Evolutionary conservation across 345 rosid species (phyloP), one percentile per base, ranked within the genome.

Genomic region (Melaleuca quinquenervia): DNA sequence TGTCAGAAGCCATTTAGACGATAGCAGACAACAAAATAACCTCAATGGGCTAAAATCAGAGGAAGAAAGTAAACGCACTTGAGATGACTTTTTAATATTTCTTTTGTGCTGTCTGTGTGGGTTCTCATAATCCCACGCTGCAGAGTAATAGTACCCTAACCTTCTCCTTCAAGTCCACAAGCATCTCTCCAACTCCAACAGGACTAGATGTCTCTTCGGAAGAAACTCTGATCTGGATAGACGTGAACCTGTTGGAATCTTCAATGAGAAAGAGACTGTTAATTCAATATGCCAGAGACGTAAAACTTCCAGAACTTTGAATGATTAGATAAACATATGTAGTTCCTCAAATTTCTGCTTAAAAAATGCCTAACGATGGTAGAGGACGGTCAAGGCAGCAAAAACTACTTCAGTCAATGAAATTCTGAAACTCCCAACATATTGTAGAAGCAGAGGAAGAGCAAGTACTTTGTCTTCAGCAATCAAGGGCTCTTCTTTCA

Each of bases 121-220:
- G 76, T 32, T 64, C 32, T 64, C 12, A 18, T 32, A 36, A 64
- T 64, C 76, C 76, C 15, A 64, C 44, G 16, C 0, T 32, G 45
- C 7, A 20, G 11, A 64, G 45, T 64, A 64, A 16, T 32, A 64
- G 76, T 45, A 64, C 22, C 52, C 88, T 89, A 53, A 97, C 99
- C 96, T 95, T 95, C 87, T 92, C 96, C 91, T 95, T 96, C 87
- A 96, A 91, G 87, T 96, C 98, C 12, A 92, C 53, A 89, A 97
- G 88, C 83, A 94, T 87, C 88, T 91, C 98, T 82, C 62, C 84
- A 45, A 95, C 88, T 85, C 95, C 98, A 85, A 91, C 16, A 22
- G 86, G 24, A 29, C 55, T 84, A 22, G 93, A 83, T 22, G 93
- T 87, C 26, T 95, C 98, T 18, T 92, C 93, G 51, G 96, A 90